Evolutionary conservation across 2,329 filamentous ascomycete species (phyloP).

Genomic region (Arthrobotrys entomopaga): DNA sequence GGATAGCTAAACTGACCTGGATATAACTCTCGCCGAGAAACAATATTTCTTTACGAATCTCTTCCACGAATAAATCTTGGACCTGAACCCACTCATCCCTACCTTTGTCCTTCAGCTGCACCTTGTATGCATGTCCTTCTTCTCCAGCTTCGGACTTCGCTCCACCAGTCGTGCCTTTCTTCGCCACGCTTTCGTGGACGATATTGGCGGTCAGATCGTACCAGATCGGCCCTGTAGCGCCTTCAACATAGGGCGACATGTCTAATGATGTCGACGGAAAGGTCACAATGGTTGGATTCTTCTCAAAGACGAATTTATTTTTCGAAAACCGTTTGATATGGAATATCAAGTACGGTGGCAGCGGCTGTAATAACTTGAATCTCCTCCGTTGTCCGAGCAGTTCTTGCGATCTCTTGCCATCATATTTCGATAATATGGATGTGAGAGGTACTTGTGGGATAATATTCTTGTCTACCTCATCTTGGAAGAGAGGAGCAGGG

Average conservation of each 20-base stretch:
- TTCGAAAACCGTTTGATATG: constrained; percentile 97
- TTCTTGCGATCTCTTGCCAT: constrained; percentile 86
- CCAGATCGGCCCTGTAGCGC: constrained; percentile 82
- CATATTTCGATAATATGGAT: constrained; percentile 88
- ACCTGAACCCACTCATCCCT: constrained; percentile 89
- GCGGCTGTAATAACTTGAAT: constrained; percentile 86
- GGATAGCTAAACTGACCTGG: constrained; percentile 75
- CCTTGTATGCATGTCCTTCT: constrained; percentile 89
- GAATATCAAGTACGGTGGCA: constrained; percentile 90
- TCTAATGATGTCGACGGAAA: constrained; percentile 88
- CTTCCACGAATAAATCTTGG: constrained; percentile 92
- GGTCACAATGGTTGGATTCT: constrained; percentile 97
- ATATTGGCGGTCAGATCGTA: constrained; percentile 98
- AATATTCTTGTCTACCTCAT: constrained; percentile 92
- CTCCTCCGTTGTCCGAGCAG: constrained; percentile 87
- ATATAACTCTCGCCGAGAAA: constrained; percentile 95
- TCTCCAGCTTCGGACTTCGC: constrained; percentile 83
- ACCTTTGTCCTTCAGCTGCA: constrained; percentile 83
- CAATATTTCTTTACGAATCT: constrained; percentile 85
- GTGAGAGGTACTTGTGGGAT: constrained; percentile 91
- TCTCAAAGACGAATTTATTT: constrained; percentile 95
- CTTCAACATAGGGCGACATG: constrained; percentile 89
- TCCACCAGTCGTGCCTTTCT: constrained; percentile 69
- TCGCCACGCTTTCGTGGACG: constrained; percentile 73
- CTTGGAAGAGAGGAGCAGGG: constrained; percentile 91